phyloP scores from a whole-genome alignment of 2,329 filamentous ascomycete species.

The Aspergillus uvarum region DNA sequence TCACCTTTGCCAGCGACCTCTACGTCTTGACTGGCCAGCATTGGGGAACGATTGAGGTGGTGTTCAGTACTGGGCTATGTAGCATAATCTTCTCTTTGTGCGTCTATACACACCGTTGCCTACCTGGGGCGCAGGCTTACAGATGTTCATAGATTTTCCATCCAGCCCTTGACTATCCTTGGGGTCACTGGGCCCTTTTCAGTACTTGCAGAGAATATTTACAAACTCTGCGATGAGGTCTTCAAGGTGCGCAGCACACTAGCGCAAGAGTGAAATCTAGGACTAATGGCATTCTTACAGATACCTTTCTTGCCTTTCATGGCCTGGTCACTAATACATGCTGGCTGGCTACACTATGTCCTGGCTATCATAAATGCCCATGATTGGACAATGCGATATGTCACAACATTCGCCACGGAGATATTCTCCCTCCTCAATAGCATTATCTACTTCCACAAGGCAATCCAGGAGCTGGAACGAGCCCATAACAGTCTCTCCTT shows the following conservation, averaged over 20 bases:
- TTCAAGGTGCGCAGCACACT: slow-evolving; percentile 49
- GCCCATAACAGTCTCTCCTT: slow-evolving; percentile 58
- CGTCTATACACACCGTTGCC: background rate
- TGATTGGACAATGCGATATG: slow-evolving; percentile 70
- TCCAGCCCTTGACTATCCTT: slow-evolving; percentile 64
- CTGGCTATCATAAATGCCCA: slow-evolving; percentile 67
- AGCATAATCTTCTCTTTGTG: slow-evolving; percentile 63
- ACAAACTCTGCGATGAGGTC: slow-evolving; percentile 55
- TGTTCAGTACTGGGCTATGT: slow-evolving; percentile 65
- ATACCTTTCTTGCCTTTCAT: slow-evolving; percentile 63
- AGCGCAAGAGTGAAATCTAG: background rate
- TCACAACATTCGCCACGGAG: slow-evolving; percentile 65
- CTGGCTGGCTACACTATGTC: slow-evolving; percentile 64
- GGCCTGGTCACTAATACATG: slow-evolving; percentile 66
- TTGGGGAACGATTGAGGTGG: slow-evolving; percentile 67
- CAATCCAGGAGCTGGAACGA: slow-evolving; percentile 62
- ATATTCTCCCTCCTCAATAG: slow-evolving; percentile 67
- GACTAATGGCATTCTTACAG: slow-evolving; percentile 4
- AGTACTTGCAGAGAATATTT: slow-evolving; percentile 66
- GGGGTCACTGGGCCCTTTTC: slow-evolving; percentile 67
- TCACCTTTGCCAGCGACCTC: slow-evolving; percentile 66
- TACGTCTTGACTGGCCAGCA: slow-evolving; percentile 62
- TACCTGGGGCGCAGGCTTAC: background rate
- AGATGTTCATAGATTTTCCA: slow-evolving; percentile 49
- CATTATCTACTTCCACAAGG: slow-evolving; percentile 69